Percentiles rank a stretch among this genome's conserved stretches.
phyloP scores from a whole-genome alignment of 306 rosid species.

The Morella rubra region DNA sequence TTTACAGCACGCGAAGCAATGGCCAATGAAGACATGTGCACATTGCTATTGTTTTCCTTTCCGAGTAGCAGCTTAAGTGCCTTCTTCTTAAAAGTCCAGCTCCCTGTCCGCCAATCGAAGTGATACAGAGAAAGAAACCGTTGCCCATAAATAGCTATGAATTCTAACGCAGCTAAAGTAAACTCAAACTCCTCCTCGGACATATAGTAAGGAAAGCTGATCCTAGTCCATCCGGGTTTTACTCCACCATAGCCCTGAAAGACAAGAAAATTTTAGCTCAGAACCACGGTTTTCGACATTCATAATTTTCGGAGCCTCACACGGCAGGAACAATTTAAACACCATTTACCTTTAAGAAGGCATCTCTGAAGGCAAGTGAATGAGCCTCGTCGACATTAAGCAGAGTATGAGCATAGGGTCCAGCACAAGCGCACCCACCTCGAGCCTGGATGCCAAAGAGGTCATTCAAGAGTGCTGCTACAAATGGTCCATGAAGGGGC shows the following conservation, averaged over 20 bases:
- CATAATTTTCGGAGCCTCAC: too few species aligned
- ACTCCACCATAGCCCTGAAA: constrained; percentile 66
- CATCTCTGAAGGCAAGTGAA: constrained; percentile 64
- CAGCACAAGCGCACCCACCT: constrained; percentile 95
- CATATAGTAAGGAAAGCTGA: constrained; percentile 87
- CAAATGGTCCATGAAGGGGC: constrained; percentile 80
- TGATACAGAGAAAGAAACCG: constrained; percentile 61
- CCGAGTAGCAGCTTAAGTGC: constrained; percentile 35
- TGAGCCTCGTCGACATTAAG: constrained; percentile 49
- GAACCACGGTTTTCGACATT: neutral
- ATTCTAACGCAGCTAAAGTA: constrained; percentile 65
- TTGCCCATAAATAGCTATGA: constrained; percentile 72
- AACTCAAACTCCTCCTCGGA: constrained; percentile 70
- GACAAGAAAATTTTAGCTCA: neutral
- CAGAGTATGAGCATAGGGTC: constrained; percentile 75
- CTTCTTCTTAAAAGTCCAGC: constrained; percentile 57
- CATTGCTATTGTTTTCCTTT: constrained; percentile 31
- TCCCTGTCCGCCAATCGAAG: constrained; percentile 58
- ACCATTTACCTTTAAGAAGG: constrained; percentile 52
- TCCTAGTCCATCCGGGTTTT: constrained; percentile 92
- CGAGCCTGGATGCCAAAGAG: constrained; percentile 84
- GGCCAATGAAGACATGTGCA: constrained; percentile 12
- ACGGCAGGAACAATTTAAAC: neutral
- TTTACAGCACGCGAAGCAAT: constrained; percentile 9
- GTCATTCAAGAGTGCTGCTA: constrained; percentile 71